Base-by-base conservation (phyloP, 768 basidiomycete species). In the Suillus americanus region DNA sequence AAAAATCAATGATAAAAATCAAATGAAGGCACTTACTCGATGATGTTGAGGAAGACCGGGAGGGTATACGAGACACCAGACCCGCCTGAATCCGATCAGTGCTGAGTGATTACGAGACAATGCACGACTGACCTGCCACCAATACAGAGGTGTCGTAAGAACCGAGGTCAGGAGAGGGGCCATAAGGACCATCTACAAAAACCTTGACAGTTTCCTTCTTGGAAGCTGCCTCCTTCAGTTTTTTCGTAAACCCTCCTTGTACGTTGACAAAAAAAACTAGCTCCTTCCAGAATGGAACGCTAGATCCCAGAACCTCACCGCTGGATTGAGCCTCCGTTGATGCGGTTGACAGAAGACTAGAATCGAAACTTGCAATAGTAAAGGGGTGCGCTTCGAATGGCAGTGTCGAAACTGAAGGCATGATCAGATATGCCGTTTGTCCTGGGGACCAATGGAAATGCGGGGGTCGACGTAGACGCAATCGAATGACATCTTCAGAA, bases 101-200 rank as follows among this genome's bases (percentile, higher is more conserved):
- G 41, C 18, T 46, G 16, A 12, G 25, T 46, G 9, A 62, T 14
- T 9, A 12, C 45, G 1, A 64, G 23, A 12, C 5, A 14, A n/a
- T 9, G 37, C 41, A 5, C 20, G 14, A 67, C 68, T 25, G 46
- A 83, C 86, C 86, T 50, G 83, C 80, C 56, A 88, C 73, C 13
- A 88, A 74, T 5, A 88, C 73, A 0, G 82, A 79, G 7, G 79
- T 82, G 14, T 83, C 79, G 59, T 79, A 85, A 2, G 74, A 72
- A 4, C 68, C 67, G 56, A 86, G 67, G 46, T 77, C 70, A 0
- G 82, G 82, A 0, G 81, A 77, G 1, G 71, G 68, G 5, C 86
- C 82, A 63, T 88, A 88, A 9, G 87, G 87, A 3, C 87, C 87
- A 43, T 90, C 89, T 1, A 91, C 67, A 45, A 85, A 79, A 14